These are phyloP conservation scores for Geotrichum candidum DNA, from an alignment of 1,139 yeast species.

Conservation along the genomic window DNA sequence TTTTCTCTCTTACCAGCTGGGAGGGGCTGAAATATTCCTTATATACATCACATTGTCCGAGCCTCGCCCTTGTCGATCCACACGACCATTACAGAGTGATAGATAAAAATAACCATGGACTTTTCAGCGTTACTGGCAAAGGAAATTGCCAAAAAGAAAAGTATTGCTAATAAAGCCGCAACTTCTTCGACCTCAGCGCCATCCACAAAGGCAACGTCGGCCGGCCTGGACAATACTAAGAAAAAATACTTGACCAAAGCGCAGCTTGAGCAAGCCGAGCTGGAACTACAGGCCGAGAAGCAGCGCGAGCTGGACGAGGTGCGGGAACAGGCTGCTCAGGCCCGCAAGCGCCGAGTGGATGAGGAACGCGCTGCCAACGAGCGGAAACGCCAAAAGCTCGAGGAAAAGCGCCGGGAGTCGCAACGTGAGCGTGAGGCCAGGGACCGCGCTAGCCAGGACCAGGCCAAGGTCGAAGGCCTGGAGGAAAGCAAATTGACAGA, in stretches of 20 bases:
- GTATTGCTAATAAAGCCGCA: neutral
- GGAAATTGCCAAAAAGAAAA: constrained; percentile 34
- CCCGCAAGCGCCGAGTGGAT: constrained; percentile 27
- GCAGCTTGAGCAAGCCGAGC: constrained; percentile 26
- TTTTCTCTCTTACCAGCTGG: no score
- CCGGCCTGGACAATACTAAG: neutral
- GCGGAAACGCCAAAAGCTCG: constrained; percentile 24
- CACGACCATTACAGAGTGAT: neutral
- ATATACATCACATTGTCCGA: neutral
- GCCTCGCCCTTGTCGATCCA: neutral
- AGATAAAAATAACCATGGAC: constrained; percentile 25
- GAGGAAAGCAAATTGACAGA: constrained; percentile 33
- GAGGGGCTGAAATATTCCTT: no score
- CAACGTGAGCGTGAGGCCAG: constrained; percentile 16
- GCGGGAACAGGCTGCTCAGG: constrained; percentile 22
- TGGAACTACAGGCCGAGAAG: constrained; percentile 28
- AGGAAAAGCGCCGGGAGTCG: constrained; percentile 20
- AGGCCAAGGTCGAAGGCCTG: constrained; percentile 17
- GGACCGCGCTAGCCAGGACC: neutral
- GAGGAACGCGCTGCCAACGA: constrained; percentile 28
- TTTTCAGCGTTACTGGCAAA: constrained; percentile 30
- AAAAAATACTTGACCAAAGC: constrained; percentile 22
- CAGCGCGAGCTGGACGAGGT: constrained; percentile 29
- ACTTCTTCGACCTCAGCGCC: neutral
- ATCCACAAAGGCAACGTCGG: constrained; percentile 5